These are phyloP conservation scores for Ophiostoma angusticollis DNA, from an alignment of 2,329 filamentous ascomycete genomes.

Conservation along the genomic window DNA sequence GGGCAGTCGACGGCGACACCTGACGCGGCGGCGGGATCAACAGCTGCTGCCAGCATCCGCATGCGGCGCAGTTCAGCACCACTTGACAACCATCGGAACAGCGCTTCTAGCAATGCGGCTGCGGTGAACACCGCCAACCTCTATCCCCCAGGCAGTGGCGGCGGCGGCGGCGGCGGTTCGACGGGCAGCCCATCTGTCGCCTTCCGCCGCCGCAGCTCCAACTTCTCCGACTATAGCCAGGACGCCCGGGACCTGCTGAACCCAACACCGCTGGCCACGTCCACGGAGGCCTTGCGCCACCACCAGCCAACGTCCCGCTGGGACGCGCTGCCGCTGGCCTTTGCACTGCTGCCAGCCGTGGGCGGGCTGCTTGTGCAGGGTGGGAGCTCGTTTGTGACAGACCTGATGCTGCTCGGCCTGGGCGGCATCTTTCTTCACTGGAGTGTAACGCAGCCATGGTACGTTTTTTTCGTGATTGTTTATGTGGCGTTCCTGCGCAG, in stretches of 20 bases:
- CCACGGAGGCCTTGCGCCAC: slow-evolving; percentile 23
- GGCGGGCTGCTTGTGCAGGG: slow-evolving; percentile 75
- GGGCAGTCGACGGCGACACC: neutral
- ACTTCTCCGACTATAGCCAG: slow-evolving; percentile 58
- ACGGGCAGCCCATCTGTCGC: slow-evolving; percentile 25
- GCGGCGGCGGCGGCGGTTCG: slow-evolving; percentile 15
- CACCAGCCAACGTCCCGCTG: slow-evolving; percentile 51
- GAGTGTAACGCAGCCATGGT: slow-evolving; percentile 86
- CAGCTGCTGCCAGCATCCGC: neutral
- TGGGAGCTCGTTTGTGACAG: slow-evolving; percentile 71
- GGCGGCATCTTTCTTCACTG: slow-evolving; percentile 83
- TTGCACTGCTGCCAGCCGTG: slow-evolving; percentile 77
- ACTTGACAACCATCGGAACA: slow-evolving; percentile 1
- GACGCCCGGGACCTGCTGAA: slow-evolving; percentile 61
- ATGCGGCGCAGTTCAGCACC: slow-evolving; percentile 4
- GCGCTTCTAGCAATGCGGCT: slow-evolving; percentile 2
- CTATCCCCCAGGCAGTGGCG: neutral
- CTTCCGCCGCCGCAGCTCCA: slow-evolving; percentile 39
- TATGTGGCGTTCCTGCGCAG: neutral
- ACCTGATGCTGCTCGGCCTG: slow-evolving; percentile 66
- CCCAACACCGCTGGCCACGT: slow-evolving; percentile 25
- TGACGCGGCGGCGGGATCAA: neutral
- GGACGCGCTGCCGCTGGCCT: slow-evolving; percentile 68
- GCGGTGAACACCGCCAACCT: neutral
- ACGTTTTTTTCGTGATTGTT: slow-evolving; percentile 18